Evolutionary conservation across 202 grass and related monocot genomes (phyloP).

Genomic region (Brachypodium distachyon): DNA sequence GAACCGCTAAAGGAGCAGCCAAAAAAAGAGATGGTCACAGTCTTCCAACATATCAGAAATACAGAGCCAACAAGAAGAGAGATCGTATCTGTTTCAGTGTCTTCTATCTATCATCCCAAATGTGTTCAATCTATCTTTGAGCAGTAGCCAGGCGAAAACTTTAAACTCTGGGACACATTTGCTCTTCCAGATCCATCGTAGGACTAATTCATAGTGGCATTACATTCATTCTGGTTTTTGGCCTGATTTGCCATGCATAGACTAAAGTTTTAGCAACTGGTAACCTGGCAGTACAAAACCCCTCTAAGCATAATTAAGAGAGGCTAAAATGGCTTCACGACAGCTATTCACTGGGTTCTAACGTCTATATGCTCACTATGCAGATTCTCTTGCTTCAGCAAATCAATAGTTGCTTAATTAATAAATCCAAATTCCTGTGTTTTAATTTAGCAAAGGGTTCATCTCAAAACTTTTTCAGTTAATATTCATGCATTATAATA

Average conservation of each 20-base stretch:
- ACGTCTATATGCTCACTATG: constrained; percentile 2
- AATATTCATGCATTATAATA: neutral
- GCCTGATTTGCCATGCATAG: neutral
- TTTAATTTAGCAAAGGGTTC: neutral
- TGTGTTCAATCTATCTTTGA: too few species aligned
- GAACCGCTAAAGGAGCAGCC: too few species aligned
- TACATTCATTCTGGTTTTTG: neutral
- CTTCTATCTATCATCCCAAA: too few species aligned
- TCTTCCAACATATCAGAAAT: too few species aligned
- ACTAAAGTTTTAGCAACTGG: neutral
- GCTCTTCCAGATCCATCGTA: too few species aligned
- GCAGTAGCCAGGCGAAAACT: too few species aligned
- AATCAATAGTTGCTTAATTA: neutral
- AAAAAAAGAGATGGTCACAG: too few species aligned
- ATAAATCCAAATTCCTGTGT: neutral
- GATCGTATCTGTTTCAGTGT: too few species aligned
- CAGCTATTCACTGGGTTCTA: neutral
- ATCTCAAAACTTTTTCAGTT: neutral
- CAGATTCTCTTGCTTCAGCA: neutral
- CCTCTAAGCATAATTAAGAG: neutral
- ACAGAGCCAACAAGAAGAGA: too few species aligned
- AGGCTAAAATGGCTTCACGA: neutral
- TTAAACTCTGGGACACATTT: too few species aligned
- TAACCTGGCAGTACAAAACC: neutral
- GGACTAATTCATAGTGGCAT: neutral